Evolutionary conservation across 2,329 filamentous ascomycete genomes (phyloP), one percentile per base, ranked within the genome.

Genomic region (Nemania bipapillata): DNA sequence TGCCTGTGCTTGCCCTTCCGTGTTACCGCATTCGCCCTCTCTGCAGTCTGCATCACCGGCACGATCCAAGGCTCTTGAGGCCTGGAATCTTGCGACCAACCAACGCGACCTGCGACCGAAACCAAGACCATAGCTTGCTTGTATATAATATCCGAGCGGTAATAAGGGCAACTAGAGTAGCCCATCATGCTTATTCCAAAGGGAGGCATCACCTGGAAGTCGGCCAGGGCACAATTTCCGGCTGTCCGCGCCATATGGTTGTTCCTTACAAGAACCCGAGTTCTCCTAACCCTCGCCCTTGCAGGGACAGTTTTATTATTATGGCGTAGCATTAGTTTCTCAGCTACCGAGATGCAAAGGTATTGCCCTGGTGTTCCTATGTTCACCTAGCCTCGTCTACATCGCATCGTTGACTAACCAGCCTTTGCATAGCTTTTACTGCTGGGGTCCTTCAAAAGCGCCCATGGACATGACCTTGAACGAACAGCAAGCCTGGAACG

Each of bases 401-500:
- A 15, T 68, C 66, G 52, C 63, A 59, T 58, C 63, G 37, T 26
- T 17, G 70, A 35, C 72, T 77, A 65, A 77, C 73, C 67, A 35
- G 59, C 66, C 65, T 40, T 42, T 71, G 71, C 77, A 2, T 50
- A 98, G 95, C 82, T 97, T 97, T 82, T 97, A 97, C 83, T 99
- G 96, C 85, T 98, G 94, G 87, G 96, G 96, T 12, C 95, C 96
- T 15, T 89, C 91, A 26, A 97, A 96, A 84, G 89, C 96, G n/a
- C 96, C 96, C 61, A 96, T 97, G 90, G 90, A 96, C 72, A 97
- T 99, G 93, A 89, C 92, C 49, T 84, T 91, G 64, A 97, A 97
- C 79, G 96, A 99, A 79, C 91, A 95, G 80, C 90, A 90, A 70
- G 87, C 93, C 72, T 99, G 96, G 96, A 91, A 92, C 74, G 90